A percentile compares a stretch with the other conserved stretches of the same genome.
Conservation (phyloP, 495 filamentous ascomycete genomes). For the Penicillium dipodomyicola region DNA sequence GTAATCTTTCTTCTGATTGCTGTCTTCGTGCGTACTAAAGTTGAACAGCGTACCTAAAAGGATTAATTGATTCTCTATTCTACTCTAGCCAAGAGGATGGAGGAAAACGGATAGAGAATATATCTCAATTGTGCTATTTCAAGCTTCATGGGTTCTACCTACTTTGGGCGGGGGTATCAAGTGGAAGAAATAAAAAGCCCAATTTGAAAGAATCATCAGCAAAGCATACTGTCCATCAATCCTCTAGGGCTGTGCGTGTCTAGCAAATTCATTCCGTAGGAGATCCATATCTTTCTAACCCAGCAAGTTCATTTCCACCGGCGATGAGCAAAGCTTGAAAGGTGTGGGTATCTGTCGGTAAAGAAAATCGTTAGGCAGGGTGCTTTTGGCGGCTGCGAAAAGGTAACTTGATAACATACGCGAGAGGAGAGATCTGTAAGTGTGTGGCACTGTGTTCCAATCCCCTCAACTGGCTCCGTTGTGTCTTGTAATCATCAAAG, state of each 20-base stretch:
- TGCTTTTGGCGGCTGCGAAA: background rate
- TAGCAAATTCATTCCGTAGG: background rate
- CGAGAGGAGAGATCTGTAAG: background rate
- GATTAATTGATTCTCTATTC: background rate
- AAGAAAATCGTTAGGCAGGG: background rate
- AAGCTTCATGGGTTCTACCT: background rate
- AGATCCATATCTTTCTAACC: background rate
- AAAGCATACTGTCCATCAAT: background rate
- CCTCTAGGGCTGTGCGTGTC: background rate
- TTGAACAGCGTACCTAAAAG: background rate
- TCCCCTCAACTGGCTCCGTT: background rate
- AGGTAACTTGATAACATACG: background rate
- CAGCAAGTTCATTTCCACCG: background rate
- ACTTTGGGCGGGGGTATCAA: conserved; percentile 1
- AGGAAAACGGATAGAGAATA: too few relatives aligned
- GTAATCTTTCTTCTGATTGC: background rate
- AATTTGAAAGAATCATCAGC: background rate
- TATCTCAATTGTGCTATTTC: background rate
- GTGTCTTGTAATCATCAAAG: background rate
- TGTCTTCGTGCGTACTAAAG: background rate
- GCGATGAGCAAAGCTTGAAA: background rate
- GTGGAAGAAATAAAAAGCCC: background rate
- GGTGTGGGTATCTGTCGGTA: background rate
- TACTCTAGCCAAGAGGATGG: too few relatives aligned
- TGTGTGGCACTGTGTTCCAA: background rate